Evolutionary conservation across 2,329 filamentous ascomycete genomes (phyloP), one percentile per base, ranked within the genome.

Genomic region (Microascus cirrosus): DNA sequence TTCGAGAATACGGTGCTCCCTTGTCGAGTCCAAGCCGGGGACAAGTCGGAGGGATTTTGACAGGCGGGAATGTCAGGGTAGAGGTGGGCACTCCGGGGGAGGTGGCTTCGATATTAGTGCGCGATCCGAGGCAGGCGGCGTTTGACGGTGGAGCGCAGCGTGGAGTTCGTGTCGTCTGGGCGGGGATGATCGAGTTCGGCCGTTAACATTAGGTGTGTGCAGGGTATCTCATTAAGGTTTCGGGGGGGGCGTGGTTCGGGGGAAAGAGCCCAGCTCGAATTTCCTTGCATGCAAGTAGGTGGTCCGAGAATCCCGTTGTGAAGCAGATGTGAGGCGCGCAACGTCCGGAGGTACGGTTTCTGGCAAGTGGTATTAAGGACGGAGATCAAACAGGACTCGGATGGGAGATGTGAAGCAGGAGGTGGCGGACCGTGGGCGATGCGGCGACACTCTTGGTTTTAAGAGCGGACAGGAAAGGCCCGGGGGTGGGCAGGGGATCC

Each of bases 381-480:
- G 56, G 34, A 53, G 56, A 58, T 58, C 56, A 58, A 20, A 54
- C 56, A 58, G 36, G 56, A 28, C 42, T 20, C 18, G 32, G 22
- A 24, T 48, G 25, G 56, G 50, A 36, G 24, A 52, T 56, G 48
- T 52, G 55, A 52, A 56, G 55, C 55, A 58, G 50, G 56, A 58
- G 56, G 56, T 42, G 50, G 48, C 42, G 28, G 50, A 58, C 56
- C 48, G 51, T 32, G 35, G 48, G 32, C 20, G 56, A 39, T 35
- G 56, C 51, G 56, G 56, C 56, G 56, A 58, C 56, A 54, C 51
- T 58, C 48, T 24, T 24, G 50, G 56, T 58, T 58, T 57, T 58
- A 58, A 58, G 56, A 53, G 36, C 50, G 42, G 56, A 58, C 34
- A 24, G 20, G 35, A 11, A 18, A 20, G 34, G 51, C 50, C 34